A percentile compares a stretch with the other conserved stretches of the same genome.
These are phyloP conservation scores for Isoetes taiwanensis DNA, from an alignment of 75 land plant genomes.

Conservation along the genomic window DNA sequence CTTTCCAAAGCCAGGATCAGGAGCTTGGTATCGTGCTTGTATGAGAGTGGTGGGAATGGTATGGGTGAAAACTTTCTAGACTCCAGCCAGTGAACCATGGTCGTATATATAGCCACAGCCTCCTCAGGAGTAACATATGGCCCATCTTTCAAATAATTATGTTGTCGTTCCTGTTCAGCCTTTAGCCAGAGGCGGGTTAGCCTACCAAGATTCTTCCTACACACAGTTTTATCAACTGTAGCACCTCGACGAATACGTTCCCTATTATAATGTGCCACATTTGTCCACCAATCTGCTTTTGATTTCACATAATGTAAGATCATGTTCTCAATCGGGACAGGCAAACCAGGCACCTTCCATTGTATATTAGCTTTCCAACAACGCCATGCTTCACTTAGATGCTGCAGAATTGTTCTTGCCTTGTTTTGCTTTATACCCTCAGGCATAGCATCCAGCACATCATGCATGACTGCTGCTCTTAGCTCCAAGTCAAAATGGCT, in stretches of 20 bases:
- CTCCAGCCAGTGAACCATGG: slow-evolving; percentile 3
- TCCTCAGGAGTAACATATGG: slow-evolving; percentile 2
- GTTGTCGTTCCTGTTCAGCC: slow-evolving; percentile 3
- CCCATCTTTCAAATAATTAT: slow-evolving; percentile 6
- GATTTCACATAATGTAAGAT: slow-evolving; percentile 1
- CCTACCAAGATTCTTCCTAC: slow-evolving; percentile 1
- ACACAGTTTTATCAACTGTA: not conserved
- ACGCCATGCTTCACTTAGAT: slow-evolving; percentile 6
- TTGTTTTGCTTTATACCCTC: slow-evolving; percentile 7
- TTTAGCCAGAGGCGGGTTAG: slow-evolving; percentile 2
- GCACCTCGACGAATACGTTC: slow-evolving; percentile 4
- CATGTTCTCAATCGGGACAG: slow-evolving; percentile 3
- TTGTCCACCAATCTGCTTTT: slow-evolving; percentile 4
- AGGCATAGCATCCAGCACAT: slow-evolving; percentile 4
- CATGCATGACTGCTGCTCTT: slow-evolving; percentile 3
- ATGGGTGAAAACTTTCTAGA: slow-evolving; percentile 5
- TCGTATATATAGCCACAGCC: slow-evolving; percentile 2
- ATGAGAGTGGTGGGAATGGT: not conserved
- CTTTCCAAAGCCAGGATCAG: slow-evolving; percentile 2
- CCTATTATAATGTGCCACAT: slow-evolving; percentile 3
- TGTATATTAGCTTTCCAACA: slow-evolving; percentile 5
- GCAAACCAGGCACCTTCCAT: slow-evolving; percentile 7
- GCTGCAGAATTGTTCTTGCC: slow-evolving; percentile 4
- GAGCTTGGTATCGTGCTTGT: slow-evolving; percentile 8
- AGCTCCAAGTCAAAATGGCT: slow-evolving; percentile 5